Evolutionary conservation across 2,329 filamentous ascomycete species (phyloP), one percentile per base, ranked within the genome.

Genomic region (Phoma sp.): DNA sequence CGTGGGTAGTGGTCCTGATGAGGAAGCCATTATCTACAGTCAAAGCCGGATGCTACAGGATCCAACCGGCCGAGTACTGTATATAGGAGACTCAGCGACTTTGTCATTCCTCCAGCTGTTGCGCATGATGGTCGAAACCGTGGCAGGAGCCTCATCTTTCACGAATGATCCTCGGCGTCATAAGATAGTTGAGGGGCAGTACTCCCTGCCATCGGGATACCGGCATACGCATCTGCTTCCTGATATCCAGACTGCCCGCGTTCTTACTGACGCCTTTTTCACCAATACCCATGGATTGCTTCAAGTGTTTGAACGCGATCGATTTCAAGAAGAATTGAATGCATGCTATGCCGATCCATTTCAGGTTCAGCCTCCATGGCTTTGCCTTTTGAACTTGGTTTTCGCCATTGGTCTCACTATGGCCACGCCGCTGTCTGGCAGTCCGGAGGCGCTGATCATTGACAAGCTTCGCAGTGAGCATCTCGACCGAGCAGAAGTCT

Each of bases 381-480:
- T 87, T 7, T 88, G 86, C 62, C 74, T 86, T 7, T 67, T 89
- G 13, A 84, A 86, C 60, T 75, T 89, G 5, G 82, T 85, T 0
- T 81, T 89, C 41, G 83, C 87, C 1, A 83, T 88, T 45, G 87
- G 87, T 1, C 75, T 88, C 18, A 80, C 82, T 3, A 77, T 87
- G 67, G 83, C 84, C 2, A 80, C 80, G 14, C 83, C 84, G 3
- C 62, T 69, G n/a, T 75, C 76, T 1, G 80, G 79, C 2, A 83
- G 76, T 30, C 67, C 69, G 0, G 83, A 86, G 49, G 79, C 80
- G 3, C 67, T 66, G 0, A 72, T 86, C 7, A 78, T 88, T 44
- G 75, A 79, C 27, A 80, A 79, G 47, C 73, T 88, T 18, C 77
- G 78, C 18, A 75, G 72, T 4, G 78, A 80, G 30, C 74, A 78